Percentiles rank a stretch among this genome's conserved stretches.
Evolutionary conservation across 495 filamentous ascomycete species (phyloP).

Genomic region (Talaromyces ruber): DNA sequence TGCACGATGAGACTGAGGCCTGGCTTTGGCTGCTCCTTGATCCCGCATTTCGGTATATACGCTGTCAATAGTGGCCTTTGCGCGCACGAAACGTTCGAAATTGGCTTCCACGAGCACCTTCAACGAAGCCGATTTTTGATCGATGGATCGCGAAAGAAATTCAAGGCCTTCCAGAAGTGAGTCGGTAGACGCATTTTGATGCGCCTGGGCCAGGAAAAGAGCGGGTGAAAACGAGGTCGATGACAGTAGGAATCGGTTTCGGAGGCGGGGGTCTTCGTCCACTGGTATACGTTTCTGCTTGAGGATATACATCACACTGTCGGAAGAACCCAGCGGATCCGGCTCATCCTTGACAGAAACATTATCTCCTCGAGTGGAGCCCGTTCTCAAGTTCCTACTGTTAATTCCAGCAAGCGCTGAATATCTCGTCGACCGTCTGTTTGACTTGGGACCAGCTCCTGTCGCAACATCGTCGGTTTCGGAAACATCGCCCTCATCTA

Average conservation of each 20-base stretch:
- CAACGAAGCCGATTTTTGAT: constrained; percentile 90
- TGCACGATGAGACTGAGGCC: constrained; percentile 48
- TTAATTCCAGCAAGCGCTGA: constrained; percentile 72
- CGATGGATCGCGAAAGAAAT: constrained; percentile 78
- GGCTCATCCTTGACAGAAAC: constrained; percentile 81
- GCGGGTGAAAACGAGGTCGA: constrained; percentile 93
- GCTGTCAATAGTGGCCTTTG: constrained; percentile 94
- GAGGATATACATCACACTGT: constrained; percentile 77
- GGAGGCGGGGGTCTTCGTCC: constrained; percentile 74
- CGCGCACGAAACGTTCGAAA: constrained; percentile 93
- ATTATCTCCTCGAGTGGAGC: constrained; percentile 64
- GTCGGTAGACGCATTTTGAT: constrained; percentile 72
- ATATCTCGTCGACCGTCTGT: constrained; percentile 64
- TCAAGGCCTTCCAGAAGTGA: constrained; percentile 72
- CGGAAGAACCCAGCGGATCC: constrained; percentile 73
- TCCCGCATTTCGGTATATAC: constrained; percentile 98
- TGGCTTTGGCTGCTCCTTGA: constrained; percentile 52
- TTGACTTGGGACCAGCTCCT: constrained; percentile 30
- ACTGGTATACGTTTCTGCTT: constrained; percentile 66
- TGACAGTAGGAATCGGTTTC: constrained; percentile 87
- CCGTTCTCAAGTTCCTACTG: constrained; percentile 56
- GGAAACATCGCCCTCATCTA: constrained; percentile 61
- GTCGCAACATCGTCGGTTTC: constrained; percentile 52
- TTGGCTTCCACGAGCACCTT: constrained; percentile 96
- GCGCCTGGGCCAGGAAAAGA: constrained; percentile 84